Evolutionary conservation across 768 basidiomycete species (phyloP), one percentile per base, ranked within the genome.

Genomic region (Paxillus involutus): DNA sequence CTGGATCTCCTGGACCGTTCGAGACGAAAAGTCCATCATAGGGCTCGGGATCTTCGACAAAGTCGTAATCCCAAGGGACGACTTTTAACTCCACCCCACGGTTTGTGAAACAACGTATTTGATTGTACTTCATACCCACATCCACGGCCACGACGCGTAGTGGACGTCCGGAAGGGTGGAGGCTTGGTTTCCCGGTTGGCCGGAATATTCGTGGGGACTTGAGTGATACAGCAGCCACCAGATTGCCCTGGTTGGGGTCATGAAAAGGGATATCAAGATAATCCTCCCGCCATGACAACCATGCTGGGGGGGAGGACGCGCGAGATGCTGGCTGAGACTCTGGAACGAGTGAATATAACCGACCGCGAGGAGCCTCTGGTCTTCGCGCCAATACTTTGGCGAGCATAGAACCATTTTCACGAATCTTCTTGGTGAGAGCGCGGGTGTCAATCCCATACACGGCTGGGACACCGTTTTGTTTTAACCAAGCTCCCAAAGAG

Each of bases 51-150:
- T 98, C 93, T 2, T 78, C 71, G 26, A 89, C 75, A 70, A 95
- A 93, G 73, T 98, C 89, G 69, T 95, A 91, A 68, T 98, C 80
- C 96, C 96, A 99, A 26, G 97, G 95, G 8, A 98, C 91, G 49
- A 98, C 93, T 74, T 98, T 98, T 68, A 98, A 79, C 71, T 98
- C 93, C 35, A 98, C 84, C 46, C 97, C 97, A 33, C 97, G 88
- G 36, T 84, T 78, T 41, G 83, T 84, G 75, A 99, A 98, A 77
- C 97, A 99, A 33, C 97, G 83, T 62, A 98, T 94, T 73, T 99
- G 97, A 73, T 98, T 98, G 77, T 91, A 97, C 74, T 99, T 99
- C 92, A 98, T 98, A n/a, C 97, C 97, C 47, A 98, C 96, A 69
- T 99, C 97, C 54, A 98, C 75, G 6, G 93, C 94, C 14, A 99